phyloP scores from a whole-genome alignment of 2,329 filamentous ascomycete species.

The Ceratocystis eucalypticola region DNA sequence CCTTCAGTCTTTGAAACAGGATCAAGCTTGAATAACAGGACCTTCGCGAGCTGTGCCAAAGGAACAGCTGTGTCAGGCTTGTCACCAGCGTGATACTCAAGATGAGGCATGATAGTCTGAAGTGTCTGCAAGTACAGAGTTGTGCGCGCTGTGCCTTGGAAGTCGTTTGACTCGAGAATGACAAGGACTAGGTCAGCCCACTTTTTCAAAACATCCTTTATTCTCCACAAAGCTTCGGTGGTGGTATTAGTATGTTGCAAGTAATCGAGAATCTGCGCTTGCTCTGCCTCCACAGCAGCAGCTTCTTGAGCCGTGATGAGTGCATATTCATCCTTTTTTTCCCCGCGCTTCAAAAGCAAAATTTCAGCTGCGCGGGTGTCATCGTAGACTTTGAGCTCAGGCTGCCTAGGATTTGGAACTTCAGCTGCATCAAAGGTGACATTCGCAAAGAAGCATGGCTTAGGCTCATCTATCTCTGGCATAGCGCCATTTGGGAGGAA shows the following conservation, averaged over 20 bases:
- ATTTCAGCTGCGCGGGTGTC: slow-evolving; percentile 60
- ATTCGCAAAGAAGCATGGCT: slow-evolving; percentile 42
- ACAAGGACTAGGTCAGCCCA: slow-evolving; percentile 80
- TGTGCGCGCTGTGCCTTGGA: slow-evolving; percentile 56
- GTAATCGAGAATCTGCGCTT: slow-evolving; percentile 45
- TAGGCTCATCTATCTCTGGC: slow-evolving; percentile 40
- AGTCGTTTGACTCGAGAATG: slow-evolving; percentile 68
- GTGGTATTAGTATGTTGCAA: slow-evolving; percentile 51
- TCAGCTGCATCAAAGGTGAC: slow-evolving; percentile 14
- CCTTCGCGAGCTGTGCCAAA: slow-evolving; percentile 61
- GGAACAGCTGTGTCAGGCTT: slow-evolving; percentile 58
- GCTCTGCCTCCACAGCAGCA: slow-evolving; percentile 42
- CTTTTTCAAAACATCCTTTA: slow-evolving; percentile 57
- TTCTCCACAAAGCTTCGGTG: slow-evolving; percentile 40
- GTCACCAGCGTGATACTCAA: slow-evolving; percentile 62
- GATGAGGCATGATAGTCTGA: slow-evolving; percentile 74
- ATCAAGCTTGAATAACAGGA: slow-evolving; percentile 59
- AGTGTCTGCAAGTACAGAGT: slow-evolving; percentile 75
- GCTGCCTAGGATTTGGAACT: slow-evolving; percentile 32
- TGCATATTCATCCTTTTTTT: slow-evolving; percentile 38
- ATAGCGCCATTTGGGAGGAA: slow-evolving; percentile 50
- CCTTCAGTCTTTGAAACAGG: slow-evolving; percentile 26
- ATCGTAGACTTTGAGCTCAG: slow-evolving; percentile 51
- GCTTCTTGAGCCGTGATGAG: slow-evolving; percentile 39
- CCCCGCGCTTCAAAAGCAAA: slow-evolving; percentile 53